phyloP scores from a whole-genome alignment of 1,284 basidiomycete species.

The Ustilago tritici region DNA sequence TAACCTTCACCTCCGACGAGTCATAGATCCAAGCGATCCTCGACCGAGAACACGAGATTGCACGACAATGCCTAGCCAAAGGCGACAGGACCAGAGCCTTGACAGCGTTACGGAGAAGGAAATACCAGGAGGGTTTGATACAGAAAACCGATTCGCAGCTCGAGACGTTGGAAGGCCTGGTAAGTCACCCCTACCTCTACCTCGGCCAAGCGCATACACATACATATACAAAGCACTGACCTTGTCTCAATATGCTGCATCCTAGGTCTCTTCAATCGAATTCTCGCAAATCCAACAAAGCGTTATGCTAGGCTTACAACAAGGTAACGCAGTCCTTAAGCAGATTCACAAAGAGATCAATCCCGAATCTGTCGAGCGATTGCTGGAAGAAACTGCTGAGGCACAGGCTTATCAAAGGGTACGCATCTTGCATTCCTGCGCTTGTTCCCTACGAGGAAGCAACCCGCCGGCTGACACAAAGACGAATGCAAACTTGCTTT shows the following conservation, averaged over 20 bases:
- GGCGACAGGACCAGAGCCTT: conserved; percentile 89
- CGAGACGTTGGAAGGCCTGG: conserved; percentile 88
- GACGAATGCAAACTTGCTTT: neutral
- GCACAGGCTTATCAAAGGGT: conserved; percentile 90
- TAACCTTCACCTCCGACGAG: neutral
- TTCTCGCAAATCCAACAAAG: conserved; percentile 94
- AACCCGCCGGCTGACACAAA: neutral
- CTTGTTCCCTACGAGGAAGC: neutral
- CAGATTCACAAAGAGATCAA: conserved; percentile 94
- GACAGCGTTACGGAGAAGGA: conserved; percentile 85
- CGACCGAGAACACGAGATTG: conserved; percentile 88
- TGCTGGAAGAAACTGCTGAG: conserved; percentile 91
- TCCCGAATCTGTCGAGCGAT: conserved; percentile 88
- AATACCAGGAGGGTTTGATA: conserved; percentile 91
- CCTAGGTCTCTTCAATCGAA: conserved; percentile 91
- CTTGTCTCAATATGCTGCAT: neutral
- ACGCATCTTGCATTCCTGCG: conserved; percentile 53
- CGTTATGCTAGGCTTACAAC: conserved; percentile 89
- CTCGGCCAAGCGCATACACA: too few species aligned
- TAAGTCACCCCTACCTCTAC: conserved; percentile 71
- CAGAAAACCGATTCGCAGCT: conserved; percentile 90
- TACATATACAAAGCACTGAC: neutral
- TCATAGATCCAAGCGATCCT: conserved; percentile 85
- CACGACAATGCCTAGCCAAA: conserved; percentile 81
- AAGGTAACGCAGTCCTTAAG: conserved; percentile 91